Evolutionary conservation across 345 rosid species (phyloP).

Genomic region (Gossypium mustelinum): DNA sequence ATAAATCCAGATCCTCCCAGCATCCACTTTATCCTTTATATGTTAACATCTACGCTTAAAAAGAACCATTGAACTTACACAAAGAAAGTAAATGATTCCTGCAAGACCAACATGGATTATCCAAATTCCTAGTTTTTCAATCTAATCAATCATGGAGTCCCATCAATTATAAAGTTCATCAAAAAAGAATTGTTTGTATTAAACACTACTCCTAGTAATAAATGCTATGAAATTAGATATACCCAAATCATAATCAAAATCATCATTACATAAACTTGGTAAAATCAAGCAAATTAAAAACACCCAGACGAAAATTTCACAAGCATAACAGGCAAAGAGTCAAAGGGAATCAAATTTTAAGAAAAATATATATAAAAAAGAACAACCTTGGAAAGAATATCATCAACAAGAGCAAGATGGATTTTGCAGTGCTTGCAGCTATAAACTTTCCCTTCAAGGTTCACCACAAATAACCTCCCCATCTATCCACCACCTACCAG

Average conservation of each 20-base stretch:
- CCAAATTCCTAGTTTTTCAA: not conserved
- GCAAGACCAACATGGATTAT: not conserved
- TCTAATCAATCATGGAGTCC: not conserved
- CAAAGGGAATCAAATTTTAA: slow-evolving; percentile 6
- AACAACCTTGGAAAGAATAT: slow-evolving; percentile 76
- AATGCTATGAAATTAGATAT: not conserved
- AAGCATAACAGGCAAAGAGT: slow-evolving; percentile 11
- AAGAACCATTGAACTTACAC: not conserved
- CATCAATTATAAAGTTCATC: not conserved
- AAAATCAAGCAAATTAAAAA: slow-evolving; percentile 16
- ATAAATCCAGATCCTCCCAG: not conserved
- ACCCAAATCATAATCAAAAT: not conserved
- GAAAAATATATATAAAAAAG: slow-evolving; percentile 11
- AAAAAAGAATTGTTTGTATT: not conserved
- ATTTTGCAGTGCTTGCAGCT: slow-evolving; percentile 92
- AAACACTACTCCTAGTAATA: not conserved
- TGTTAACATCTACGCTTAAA: too few relatives aligned
- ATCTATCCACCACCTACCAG: slow-evolving; percentile 34
- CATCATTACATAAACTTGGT: not conserved
- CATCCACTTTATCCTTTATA: not conserved
- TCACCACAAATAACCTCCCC: slow-evolving; percentile 91
- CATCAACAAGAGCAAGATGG: slow-evolving; percentile 71
- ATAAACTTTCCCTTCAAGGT: slow-evolving; percentile 86
- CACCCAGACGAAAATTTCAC: slow-evolving; percentile 25
- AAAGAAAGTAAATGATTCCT: not conserved